Evolutionary conservation across 179 eudicot species (phyloP).

Genomic region (Vitellaria paradoxa): DNA sequence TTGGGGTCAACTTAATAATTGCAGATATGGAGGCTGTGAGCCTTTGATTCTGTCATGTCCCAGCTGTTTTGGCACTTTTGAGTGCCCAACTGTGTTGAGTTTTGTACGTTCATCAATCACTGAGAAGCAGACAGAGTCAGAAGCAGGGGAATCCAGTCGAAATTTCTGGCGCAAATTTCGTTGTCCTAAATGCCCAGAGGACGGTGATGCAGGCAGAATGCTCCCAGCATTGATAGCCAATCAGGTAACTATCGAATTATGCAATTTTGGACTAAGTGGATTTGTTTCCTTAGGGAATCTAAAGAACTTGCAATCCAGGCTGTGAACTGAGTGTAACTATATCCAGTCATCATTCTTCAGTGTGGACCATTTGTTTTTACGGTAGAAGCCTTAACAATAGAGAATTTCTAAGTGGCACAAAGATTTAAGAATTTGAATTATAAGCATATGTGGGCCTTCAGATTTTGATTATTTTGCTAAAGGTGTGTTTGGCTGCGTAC

Average conservation of each 20-base stretch:
- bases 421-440: background rate
- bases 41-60: constrained; percentile 75
- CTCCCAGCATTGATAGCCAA: constrained; percentile 75
- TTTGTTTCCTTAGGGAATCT: background rate
- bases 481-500: background rate
- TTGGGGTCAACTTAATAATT: constrained; percentile 16
- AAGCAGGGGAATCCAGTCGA: constrained; percentile 32
- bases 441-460: background rate
- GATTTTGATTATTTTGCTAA: background rate
- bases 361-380: background rate
- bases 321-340: too few species aligned
- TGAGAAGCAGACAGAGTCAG: constrained; percentile 37
- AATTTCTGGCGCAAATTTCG: constrained; percentile 60
- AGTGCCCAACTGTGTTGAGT: constrained; percentile 70
- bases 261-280: background rate
- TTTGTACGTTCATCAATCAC: constrained; percentile 45
- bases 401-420: background rate
- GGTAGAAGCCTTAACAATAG: background rate
- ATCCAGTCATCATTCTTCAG: background rate
- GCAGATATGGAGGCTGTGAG: constrained; percentile 88
- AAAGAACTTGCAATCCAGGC: background rate
- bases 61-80: constrained; percentile 68
- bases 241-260: constrained; percentile 51
- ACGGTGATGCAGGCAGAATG: constrained; percentile 63
- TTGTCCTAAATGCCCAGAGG: constrained; percentile 83